Evolutionary conservation across 345 rosid species (phyloP).

Genomic region (Microcos paniculata): DNA sequence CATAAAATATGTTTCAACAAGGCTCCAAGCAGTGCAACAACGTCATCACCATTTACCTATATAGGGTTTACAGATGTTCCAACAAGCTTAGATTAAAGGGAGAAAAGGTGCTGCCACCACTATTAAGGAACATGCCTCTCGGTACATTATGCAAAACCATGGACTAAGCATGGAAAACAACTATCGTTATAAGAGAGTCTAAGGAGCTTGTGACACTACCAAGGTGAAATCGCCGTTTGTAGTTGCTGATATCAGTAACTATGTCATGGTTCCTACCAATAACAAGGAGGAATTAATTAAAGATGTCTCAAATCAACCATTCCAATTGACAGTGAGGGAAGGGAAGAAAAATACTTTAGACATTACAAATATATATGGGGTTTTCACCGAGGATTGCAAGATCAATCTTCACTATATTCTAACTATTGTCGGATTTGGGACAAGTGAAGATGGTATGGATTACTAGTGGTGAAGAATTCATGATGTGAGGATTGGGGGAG

Average conservation of each 20-base stretch:
- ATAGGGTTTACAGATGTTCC: slow-evolving; percentile 2
- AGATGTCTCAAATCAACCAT: slow-evolving; percentile 61
- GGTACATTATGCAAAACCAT: slow-evolving; percentile 30
- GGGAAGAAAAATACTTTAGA: slow-evolving; percentile 35
- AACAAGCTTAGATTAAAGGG: slow-evolving; percentile 65
- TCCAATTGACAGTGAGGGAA: slow-evolving; percentile 43
- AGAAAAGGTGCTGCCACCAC: slow-evolving; percentile 67
- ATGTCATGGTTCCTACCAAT: slow-evolving; percentile 39
- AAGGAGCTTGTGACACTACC: slow-evolving; percentile 39
- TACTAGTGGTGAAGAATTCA: slow-evolving; percentile 65
- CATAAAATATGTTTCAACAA: too few relatives aligned
- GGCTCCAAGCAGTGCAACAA: neutral
- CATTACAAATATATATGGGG: slow-evolving; percentile 45
- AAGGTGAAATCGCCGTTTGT: neutral
- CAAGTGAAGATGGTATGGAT: slow-evolving; percentile 22
- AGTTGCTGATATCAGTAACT: slow-evolving; percentile 31
- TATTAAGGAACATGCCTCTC: slow-evolving; percentile 73
- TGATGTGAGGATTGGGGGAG: slow-evolving; percentile 73
- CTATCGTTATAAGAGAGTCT: slow-evolving; percentile 42
- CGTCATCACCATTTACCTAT: neutral
- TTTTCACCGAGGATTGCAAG: slow-evolving; percentile 43
- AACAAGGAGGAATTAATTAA: slow-evolving; percentile 46
- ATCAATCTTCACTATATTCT: slow-evolving; percentile 57
- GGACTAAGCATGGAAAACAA: slow-evolving; percentile 46
- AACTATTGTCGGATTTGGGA: slow-evolving; percentile 51